Base-by-base conservation (phyloP, 306 rosid genomes). In the Purshia tridentata region DNA sequence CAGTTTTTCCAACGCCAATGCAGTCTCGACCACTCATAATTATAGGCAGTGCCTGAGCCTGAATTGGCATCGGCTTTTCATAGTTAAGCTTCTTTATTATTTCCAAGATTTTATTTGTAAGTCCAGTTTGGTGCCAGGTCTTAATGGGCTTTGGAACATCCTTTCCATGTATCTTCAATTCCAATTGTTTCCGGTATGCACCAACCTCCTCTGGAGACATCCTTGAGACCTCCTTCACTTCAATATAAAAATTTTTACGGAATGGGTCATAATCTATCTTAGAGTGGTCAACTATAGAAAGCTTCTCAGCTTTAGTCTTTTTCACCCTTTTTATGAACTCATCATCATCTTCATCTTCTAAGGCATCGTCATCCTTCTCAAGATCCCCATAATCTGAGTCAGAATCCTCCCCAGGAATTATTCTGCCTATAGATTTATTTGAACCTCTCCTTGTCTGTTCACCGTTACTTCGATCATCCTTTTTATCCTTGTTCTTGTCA, bases 311-410 rank as follows among this genome's bases (percentile, higher is more conserved):
- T 81, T 93, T 93, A 46, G 98, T 90, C 81, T 93, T 93, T 81
- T 93, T 93, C 72, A 93, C 98, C 86, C 98, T 84, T 87, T 93
- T 93, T 83, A 93, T 93, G 83, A 93, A 93, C 79, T 90, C 98
- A 14, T 93, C 96, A 15, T 93, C 98, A 66, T 91, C 93, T 78
- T 93, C 98, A 72, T 93, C 97, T 75, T 87, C 86, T 70, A 75
- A 8, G 37, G 84, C 77, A 53, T 90, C 92, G 11, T 63, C 97
- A 65, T 90, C 96, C 51, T 72, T 56, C 70, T 84, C 92, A 72
- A 77, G 82, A 79, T 89, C 97, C 62, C 79, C 85, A 81, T 87
- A 86, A 85, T 93, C 98, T 54, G 93, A 77, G 53, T 91, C 96
- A 50, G 96, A 91, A 76, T 93, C 98, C 84, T 89, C 98, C 67